Base-by-base conservation (phyloP, 805 yeast species). In the Suhomyces sp. region DNA sequence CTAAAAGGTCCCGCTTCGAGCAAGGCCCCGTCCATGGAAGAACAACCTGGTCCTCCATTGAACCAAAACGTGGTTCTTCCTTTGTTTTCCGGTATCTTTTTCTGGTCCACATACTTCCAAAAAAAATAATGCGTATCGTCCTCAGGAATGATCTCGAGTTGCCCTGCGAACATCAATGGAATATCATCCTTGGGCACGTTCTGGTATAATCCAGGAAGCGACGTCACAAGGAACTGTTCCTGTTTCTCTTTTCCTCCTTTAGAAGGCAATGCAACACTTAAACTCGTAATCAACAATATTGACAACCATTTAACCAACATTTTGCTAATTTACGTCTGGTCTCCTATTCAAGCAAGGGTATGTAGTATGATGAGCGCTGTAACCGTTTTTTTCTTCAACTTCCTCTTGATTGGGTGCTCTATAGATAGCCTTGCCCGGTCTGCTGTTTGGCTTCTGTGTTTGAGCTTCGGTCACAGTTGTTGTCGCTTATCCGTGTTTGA, bases 21-120 rank as follows among this genome's bases (percentile, higher is more conserved):
- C 57, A 94, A 65, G 0, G 96, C 97, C 13, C 99, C 99, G 69
- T 94, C 99, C 94, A 93, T 84, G 0, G 97, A 91, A 1, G 97
- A 91, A 67, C 99, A 94, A 0, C 99, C 99, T 0, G 99, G 99
- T 0, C 99, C 99, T 39, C 99, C 99, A 66, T 94, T 94, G 20
- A 94, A 77, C 98, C 99, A 94, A 50, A 94, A 78, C 7, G 87
- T 78, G 20, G 87, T 76, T 55, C 77, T 77, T 57, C 77, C 71
- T 39, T 60, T 58, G 21, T 75, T 66, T 40, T 64, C 69, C 0
- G 66, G 66, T 9, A 60, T 50, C 47, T 67, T 65, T 33, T 65
- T 50, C 9, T 53, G 50, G 54, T 75, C 78, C n/a, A 52, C 71
- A 50, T 84, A 85, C 61, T 81, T 82, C 96, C 96, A 89, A 64